Base-by-base conservation (phyloP, 2,329 filamentous ascomycete species). In the Phaeosphaeria sp. region DNA sequence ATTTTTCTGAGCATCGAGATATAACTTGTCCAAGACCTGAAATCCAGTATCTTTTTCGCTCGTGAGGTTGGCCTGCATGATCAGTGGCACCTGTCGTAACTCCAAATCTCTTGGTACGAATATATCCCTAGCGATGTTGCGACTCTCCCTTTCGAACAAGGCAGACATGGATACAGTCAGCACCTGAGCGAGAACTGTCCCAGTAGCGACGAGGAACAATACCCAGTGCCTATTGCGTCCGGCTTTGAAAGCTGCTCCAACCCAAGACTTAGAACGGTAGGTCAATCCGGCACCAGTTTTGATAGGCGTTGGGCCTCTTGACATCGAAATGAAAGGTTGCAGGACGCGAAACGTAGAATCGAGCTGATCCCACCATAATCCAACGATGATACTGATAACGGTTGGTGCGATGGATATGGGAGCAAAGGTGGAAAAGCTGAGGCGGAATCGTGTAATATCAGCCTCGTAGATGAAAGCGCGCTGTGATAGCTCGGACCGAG, bases 341-440 rank as follows among this genome's bases (percentile, higher is more conserved):
- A 67, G 55, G 6, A 56, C 52, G 8, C 67, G 61, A 17, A 67
- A 63, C 0, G 61, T 64, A 15, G 36, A 45, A 27, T 68, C 66
- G 1, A 70, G n/a, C 22, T 64, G 59, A 48, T 65, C 64, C 66
- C 66, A 70, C 64, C 64, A 70, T 6, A 70, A 30, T 6, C 60
- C 55, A 40, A 66, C 55, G 2, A 49, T 40, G 11, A 69, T 61
- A 53, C 59, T 60, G 6, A 65, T 30, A n/a, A 65, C n/a, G 3
- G 67, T 64, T 2, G 67, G 67, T 18, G 50, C 64, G 17, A 69
- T 65, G 0, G 67, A 68, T 8, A 66, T 64, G 8, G 67, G 67
- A 15, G 65, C 65, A 27, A 68, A 65, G 0, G 56, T 59, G 1
- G 59, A 55, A 15, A 68, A 57, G 36, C 59, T 60, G 5, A 61